These are phyloP conservation scores for Podaxis sp. DNA, from an alignment of 768 basidiomycete species.

Conservation along the genomic window DNA sequence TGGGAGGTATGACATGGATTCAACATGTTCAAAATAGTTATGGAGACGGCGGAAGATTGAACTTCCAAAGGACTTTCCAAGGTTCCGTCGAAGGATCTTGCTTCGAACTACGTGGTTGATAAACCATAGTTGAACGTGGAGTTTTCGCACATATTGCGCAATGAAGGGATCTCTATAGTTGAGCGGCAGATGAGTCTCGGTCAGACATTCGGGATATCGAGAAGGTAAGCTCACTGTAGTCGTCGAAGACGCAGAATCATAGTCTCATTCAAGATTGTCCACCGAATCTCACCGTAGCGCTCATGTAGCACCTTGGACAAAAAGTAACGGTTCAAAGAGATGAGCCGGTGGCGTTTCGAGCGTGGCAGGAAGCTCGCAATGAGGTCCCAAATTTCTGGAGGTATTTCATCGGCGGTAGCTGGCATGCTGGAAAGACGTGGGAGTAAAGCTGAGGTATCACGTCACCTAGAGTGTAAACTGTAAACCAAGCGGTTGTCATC, in stretches of 20 bases:
- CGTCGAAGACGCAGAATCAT: conserved; percentile 11
- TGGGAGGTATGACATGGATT: background rate
- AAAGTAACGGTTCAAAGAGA: conserved; percentile 31
- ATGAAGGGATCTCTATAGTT: conserved; percentile 17
- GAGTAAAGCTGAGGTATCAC: background rate
- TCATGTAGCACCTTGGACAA: conserved; percentile 30
- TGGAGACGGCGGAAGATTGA: background rate
- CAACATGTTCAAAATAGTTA: background rate
- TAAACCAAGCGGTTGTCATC: too few species aligned
- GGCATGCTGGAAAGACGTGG: background rate
- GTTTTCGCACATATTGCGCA: conserved; percentile 31
- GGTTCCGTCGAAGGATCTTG: background rate
- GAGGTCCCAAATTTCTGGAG: conserved; percentile 35
- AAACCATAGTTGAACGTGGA: conserved; percentile 41
- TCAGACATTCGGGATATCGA: background rate
- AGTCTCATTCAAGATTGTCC: background rate
- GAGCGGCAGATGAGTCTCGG: background rate
- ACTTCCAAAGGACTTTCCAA: background rate
- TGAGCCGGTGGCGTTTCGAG: conserved; percentile 1
- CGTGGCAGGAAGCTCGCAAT: conserved; percentile 24
- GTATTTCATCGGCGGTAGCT: conserved; percentile 22
- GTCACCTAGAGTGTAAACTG: background rate
- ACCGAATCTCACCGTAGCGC: conserved; percentile 23
- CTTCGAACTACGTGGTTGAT: conserved; percentile 32
- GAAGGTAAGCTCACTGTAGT: background rate